Conservation (phyloP, 2,329 filamentous ascomycete genomes). For the Colletotrichum plurivorum region DNA sequence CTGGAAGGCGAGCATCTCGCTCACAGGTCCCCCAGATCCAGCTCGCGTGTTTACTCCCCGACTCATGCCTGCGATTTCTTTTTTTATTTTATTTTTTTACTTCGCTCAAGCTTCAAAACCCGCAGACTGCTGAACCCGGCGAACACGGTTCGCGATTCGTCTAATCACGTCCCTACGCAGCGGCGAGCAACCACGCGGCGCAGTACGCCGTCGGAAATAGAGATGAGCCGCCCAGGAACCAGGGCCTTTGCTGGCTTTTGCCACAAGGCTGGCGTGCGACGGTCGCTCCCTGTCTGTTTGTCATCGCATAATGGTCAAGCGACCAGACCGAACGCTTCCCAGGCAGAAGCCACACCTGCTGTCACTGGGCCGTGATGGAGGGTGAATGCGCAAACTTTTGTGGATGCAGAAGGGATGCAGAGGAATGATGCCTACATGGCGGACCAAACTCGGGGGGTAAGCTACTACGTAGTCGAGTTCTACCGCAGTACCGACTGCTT, state of each 20-base stretch:
- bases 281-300: conserved; percentile 10
- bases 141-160: no score
- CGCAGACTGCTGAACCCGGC: no score
- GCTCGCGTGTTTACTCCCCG: background rate
- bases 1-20: no score
- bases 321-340: conserved; percentile 5
- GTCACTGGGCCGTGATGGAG: conserved; percentile 4
- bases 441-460: background rate
- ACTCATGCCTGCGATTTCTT: conserved; percentile 18
- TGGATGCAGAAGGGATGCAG: no score
- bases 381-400: conserved; percentile 6
- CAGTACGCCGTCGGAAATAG: no score
- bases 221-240: background rate
- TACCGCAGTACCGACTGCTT: background rate
- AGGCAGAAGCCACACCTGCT: conserved; percentile 9
- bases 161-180: no score
- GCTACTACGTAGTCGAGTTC: background rate
- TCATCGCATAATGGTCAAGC: conserved; percentile 22
- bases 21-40: background rate
- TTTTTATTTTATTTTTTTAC: background rate
- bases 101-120: background rate
- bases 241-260: background rate
- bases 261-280: conserved; percentile 4
- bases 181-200: no score
- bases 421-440: conserved; percentile 1